A percentile compares a stretch with the other conserved stretches of the same genome.
phyloP scores from a whole-genome alignment of 2,329 filamentous ascomycete species.

The Lecanosticta acicola region DNA sequence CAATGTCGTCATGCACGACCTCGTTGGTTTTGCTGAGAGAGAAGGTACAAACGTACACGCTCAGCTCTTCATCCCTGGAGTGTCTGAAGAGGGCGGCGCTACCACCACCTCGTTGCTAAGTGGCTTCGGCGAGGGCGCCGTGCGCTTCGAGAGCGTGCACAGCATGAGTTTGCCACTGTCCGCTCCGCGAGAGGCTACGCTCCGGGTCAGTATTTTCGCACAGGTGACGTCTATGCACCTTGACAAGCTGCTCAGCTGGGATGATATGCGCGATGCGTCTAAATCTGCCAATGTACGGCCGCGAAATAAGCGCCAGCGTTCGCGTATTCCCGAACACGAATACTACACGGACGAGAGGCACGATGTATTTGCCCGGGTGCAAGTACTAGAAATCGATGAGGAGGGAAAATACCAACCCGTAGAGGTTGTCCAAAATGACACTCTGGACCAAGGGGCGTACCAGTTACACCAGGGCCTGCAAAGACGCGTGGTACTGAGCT shows the following conservation, averaged over 20 bases:
- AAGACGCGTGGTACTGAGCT: constrained; percentile 74
- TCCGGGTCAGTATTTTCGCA: constrained; percentile 87
- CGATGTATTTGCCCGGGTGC: constrained; percentile 80
- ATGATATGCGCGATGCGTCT: constrained; percentile 83
- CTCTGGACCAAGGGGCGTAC: constrained; percentile 82
- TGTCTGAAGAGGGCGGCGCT: constrained; percentile 80
- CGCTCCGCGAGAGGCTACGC: constrained; percentile 64
- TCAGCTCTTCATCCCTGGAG: constrained; percentile 88
- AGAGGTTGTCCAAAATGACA: constrained; percentile 80
- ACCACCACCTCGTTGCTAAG: constrained; percentile 93
- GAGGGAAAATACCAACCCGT: constrained; percentile 86
- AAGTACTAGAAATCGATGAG: constrained; percentile 88
- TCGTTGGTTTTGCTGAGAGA: constrained; percentile 88
- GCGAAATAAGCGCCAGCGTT: constrained; percentile 43
- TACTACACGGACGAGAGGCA: constrained; percentile 92
- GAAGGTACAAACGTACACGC: constrained; percentile 95
- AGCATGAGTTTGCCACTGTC: constrained; percentile 90
- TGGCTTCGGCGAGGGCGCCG: constrained; percentile 85
- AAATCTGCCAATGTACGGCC: constrained; percentile 50
- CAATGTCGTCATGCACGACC: constrained; percentile 96
- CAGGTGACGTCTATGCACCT: constrained; percentile 89
- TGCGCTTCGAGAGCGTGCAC: constrained; percentile 95
- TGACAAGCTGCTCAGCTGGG: constrained; percentile 96
- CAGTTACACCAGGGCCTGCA: constrained; percentile 94
- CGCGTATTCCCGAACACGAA: constrained; percentile 81